Evolutionary conservation across 176 grass and related monocot genomes (phyloP).

Genomic region (Phragmites australis): DNA sequence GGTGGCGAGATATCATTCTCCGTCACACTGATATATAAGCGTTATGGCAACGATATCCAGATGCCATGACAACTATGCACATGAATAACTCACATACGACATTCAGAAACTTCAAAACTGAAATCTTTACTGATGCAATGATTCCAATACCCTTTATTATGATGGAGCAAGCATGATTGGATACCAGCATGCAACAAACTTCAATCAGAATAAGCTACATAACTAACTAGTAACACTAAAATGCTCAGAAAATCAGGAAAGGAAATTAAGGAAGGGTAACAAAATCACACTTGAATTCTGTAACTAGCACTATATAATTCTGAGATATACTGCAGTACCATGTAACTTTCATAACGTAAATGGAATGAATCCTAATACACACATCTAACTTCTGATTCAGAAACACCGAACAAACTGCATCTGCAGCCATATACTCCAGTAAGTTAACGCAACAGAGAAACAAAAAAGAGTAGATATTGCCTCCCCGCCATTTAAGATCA

Average conservation of each 20-base stretch:
- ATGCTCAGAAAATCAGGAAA: background rate
- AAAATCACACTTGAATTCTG: background rate
- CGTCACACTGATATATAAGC: no score
- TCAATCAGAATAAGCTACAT: background rate
- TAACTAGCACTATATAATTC: constrained; percentile 21
- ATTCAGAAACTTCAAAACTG: background rate
- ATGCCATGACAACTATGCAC: no score
- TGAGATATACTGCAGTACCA: constrained; percentile 34
- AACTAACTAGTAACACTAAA: background rate
- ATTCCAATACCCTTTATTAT: background rate
- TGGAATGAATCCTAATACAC: constrained; percentile 36
- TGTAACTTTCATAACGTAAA: constrained; percentile 44
- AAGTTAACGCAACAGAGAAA: constrained; percentile 1
- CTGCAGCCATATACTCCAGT: background rate
- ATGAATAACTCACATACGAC: constrained; percentile 1
- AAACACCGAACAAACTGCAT: constrained; percentile 39
- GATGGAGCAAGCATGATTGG: background rate
- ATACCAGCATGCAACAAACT: background rate
- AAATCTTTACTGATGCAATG: background rate
- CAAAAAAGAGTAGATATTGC: constrained; percentile 27
- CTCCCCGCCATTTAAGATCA: constrained; percentile 16
- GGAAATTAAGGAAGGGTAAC: background rate
- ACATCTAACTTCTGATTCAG: constrained; percentile 40
- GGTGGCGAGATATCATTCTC: no score
- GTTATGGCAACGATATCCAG: no score